A percentile compares a stretch with the other conserved stretches of the same genome.
phyloP scores from a whole-genome alignment of 345 rosid genomes.

The Dimocarpus longan region DNA sequence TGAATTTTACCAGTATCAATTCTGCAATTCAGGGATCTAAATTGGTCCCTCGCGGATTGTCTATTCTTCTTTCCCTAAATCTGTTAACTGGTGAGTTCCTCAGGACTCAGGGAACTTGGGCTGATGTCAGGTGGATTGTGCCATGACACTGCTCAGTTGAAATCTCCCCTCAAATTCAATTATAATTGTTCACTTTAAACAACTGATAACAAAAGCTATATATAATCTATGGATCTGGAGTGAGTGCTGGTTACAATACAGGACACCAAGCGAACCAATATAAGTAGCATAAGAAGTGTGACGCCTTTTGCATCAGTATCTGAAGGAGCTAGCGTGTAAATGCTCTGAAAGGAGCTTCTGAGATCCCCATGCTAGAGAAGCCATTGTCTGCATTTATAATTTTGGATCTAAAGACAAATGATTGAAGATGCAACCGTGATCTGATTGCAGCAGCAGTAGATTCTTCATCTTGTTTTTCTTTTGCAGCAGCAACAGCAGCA shows the following conservation, averaged over 20 bases:
- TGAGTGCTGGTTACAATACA: neutral
- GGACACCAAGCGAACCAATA: neutral
- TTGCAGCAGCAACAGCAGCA: slow-evolving; percentile 66
- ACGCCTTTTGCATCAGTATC: neutral
- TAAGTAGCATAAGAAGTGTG: slow-evolving; percentile 11
- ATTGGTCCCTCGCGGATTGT: too few species aligned
- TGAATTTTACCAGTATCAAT: too few species aligned
- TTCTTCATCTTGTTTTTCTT: slow-evolving; percentile 82
- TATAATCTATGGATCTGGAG: neutral
- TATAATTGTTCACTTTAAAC: neutral
- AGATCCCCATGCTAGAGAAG: slow-evolving; percentile 11
- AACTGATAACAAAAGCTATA: neutral
- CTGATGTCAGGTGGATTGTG: too few species aligned
- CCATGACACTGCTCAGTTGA: neutral
- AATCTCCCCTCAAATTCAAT: neutral
- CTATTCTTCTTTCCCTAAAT: too few species aligned
- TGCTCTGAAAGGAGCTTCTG: slow-evolving; percentile 1
- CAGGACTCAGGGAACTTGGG: too few species aligned
- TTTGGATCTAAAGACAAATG: slow-evolving; percentile 53
- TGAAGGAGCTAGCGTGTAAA: slow-evolving; percentile 3
- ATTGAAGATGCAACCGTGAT: slow-evolving; percentile 68
- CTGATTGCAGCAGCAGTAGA: slow-evolving; percentile 73
- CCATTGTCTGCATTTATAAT: neutral
- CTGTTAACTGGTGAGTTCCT: too few species aligned
- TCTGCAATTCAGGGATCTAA: too few species aligned